Evolutionary conservation across 2,329 filamentous ascomycete genomes (phyloP).

Genomic region (Botryotinia convoluta): DNA sequence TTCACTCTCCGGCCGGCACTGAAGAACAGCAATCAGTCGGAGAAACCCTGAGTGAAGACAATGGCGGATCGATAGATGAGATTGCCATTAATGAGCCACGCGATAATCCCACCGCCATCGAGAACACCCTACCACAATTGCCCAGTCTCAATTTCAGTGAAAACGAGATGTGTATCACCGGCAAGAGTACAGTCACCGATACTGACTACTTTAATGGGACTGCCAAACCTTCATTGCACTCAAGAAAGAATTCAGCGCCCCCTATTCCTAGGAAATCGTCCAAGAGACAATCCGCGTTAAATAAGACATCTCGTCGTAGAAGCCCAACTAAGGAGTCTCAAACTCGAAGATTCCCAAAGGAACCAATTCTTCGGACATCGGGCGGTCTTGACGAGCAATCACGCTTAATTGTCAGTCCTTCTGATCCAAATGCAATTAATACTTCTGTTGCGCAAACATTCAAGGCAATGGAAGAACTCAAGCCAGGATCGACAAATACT

Average conservation of each 20-base stretch:
- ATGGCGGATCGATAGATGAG: neutral
- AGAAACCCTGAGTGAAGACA: neutral
- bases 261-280: conserved; percentile 31
- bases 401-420: neutral
- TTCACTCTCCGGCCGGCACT: neutral
- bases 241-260: conserved; percentile 26
- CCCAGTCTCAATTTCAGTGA: conserved; percentile 15
- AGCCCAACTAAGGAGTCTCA: neutral
- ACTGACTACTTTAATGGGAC: neutral
- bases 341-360: neutral
- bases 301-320: conserved; percentile 15
- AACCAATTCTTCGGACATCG: neutral
- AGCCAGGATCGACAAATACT: conserved; percentile 14
- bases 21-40: neutral
- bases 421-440: conserved; percentile 16
- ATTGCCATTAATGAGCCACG: neutral
- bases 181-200: neutral
- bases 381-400: neutral
- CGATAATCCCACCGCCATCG: neutral
- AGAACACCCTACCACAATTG: conserved; percentile 1
- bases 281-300: conserved; percentile 24
- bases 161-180: neutral
- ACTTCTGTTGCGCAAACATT: conserved; percentile 1
- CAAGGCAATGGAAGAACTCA: conserved; percentile 4
- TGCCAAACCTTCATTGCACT: conserved; percentile 14